phyloP scores from a whole-genome alignment of 768 basidiomycete genomes.

The Hemileccinum impolitum region DNA sequence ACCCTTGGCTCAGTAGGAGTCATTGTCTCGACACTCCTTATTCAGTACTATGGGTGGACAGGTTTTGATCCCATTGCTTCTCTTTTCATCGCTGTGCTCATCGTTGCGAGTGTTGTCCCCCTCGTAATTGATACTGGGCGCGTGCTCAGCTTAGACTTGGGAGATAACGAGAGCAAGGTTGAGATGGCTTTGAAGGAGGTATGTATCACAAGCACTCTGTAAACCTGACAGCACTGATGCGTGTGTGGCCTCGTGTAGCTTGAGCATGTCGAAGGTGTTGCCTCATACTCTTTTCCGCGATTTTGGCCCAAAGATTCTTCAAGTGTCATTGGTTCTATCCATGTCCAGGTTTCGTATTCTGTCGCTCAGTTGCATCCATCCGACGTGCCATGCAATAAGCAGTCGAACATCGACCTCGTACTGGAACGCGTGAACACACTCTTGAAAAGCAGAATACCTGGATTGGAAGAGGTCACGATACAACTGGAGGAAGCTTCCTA shows the following conservation, averaged over 20 bases:
- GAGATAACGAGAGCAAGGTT: constrained; percentile 53
- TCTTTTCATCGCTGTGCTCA: constrained; percentile 91
- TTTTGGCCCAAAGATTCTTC: constrained; percentile 97
- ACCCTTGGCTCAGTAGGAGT: constrained; percentile 97
- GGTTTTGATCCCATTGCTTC: constrained; percentile 98
- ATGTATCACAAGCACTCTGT: constrained; percentile 16
- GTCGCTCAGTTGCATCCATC: constrained; percentile 51
- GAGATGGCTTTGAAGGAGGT: constrained; percentile 64
- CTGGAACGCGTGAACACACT: constrained; percentile 72
- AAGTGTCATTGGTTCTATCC: constrained; percentile 85
- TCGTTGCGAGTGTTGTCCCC: constrained; percentile 93
- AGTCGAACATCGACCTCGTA: constrained; percentile 51
- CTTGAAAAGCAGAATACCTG: constrained; percentile 68
- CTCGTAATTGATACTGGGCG: constrained; percentile 92
- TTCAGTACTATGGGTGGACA: constrained; percentile 96
- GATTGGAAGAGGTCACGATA: constrained; percentile 85
- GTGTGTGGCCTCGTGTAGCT: constrained; percentile 44
- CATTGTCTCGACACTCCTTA: constrained; percentile 93
- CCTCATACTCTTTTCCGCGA: constrained; percentile 73
- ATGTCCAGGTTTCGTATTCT: constrained; percentile 77
- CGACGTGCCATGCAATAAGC: constrained; percentile 34
- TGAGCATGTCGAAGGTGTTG: constrained; percentile 70
- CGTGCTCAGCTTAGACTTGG: constrained; percentile 83
- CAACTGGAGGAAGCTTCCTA: constrained; percentile 58
- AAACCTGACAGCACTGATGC: constrained; percentile 1